phyloP scores from a whole-genome alignment of 192 early-diverging fungal genomes.

The Physocladia obscura region DNA sequence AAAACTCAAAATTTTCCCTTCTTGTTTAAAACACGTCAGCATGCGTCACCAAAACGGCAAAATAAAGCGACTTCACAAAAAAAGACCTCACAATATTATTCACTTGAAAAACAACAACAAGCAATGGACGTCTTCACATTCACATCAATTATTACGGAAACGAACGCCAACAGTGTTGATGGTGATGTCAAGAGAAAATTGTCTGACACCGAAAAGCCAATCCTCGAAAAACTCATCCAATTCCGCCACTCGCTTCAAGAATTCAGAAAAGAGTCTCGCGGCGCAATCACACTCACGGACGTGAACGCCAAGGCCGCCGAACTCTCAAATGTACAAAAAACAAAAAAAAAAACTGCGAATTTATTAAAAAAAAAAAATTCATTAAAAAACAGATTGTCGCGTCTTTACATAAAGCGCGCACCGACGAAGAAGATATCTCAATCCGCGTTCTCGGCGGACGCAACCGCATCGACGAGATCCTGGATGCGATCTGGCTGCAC shows the following conservation, averaged over 20 bases:
- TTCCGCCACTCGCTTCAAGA: slow-evolving; percentile 20
- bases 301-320: slow-evolving; percentile 29
- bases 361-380: not conserved
- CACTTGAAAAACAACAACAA: too few relatives aligned
- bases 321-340: not conserved
- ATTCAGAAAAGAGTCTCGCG: slow-evolving; percentile 15
- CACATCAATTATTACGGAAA: too few relatives aligned
- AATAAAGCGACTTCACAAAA: too few relatives aligned
- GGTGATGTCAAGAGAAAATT: not conserved
- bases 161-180: too few relatives aligned
- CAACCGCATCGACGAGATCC: slow-evolving; percentile 26
- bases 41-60: too few relatives aligned
- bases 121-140: too few relatives aligned
- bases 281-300: slow-evolving; percentile 22
- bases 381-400: slow-evolving; percentile 4
- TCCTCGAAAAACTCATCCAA: slow-evolving; percentile 24
- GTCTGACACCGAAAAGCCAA: slow-evolving; percentile 23
- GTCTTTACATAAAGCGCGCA: not conserved
- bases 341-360: not conserved
- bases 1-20: too few relatives aligned
- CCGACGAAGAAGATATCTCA: too few relatives aligned
- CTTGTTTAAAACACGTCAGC: too few relatives aligned
- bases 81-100: too few relatives aligned
- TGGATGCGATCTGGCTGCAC: slow-evolving; percentile 33
- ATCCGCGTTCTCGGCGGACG: not conserved